These are phyloP conservation scores for Pistacia atlantica DNA, from an alignment of 345 rosid genomes.

Conservation along the genomic window DNA sequence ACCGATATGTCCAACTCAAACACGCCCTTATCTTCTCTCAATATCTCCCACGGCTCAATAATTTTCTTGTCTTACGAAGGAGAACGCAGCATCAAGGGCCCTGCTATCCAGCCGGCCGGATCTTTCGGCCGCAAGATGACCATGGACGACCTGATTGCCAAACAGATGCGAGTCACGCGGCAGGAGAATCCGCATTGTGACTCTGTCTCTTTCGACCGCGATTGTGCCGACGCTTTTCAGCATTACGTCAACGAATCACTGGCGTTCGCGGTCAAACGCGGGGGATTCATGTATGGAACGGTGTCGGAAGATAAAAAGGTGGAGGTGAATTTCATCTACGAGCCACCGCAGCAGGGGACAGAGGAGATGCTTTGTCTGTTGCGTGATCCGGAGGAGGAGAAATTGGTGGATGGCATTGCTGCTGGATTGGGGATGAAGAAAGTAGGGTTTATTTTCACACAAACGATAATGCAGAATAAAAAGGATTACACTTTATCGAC, in stretches of 20 bases:
- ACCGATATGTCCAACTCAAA: slow-evolving; percentile 70
- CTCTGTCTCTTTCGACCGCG: slow-evolving; percentile 83
- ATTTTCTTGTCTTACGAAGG: slow-evolving; percentile 76
- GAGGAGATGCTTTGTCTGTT: slow-evolving; percentile 59
- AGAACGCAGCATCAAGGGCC: slow-evolving; percentile 66
- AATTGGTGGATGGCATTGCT: slow-evolving; percentile 74
- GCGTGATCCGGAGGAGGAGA: slow-evolving; percentile 73
- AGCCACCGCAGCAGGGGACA: slow-evolving; percentile 85
- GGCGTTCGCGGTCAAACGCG: slow-evolving; percentile 82
- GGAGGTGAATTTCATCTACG: slow-evolving; percentile 85
- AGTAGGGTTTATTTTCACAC: slow-evolving; percentile 83
- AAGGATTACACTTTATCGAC: slow-evolving; percentile 79
- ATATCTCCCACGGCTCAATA: slow-evolving; percentile 74
- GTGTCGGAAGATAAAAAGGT: slow-evolving; percentile 76
- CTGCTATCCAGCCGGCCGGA: slow-evolving; percentile 70
- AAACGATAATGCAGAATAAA: slow-evolving; percentile 68
- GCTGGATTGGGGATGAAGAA: slow-evolving; percentile 80
- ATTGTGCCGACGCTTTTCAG: slow-evolving; percentile 80
- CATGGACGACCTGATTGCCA: slow-evolving; percentile 86
- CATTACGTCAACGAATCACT: slow-evolving; percentile 70
- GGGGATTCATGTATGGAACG: slow-evolving; percentile 92
- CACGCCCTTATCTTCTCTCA: slow-evolving; percentile 58
- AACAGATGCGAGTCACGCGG: slow-evolving; percentile 79
- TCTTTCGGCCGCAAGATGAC: slow-evolving; percentile 99
- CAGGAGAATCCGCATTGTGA: slow-evolving; percentile 87